These are phyloP conservation scores for Backusella tarrabulga DNA, from an alignment of 192 early-diverging fungal species.

Conservation along the genomic window DNA sequence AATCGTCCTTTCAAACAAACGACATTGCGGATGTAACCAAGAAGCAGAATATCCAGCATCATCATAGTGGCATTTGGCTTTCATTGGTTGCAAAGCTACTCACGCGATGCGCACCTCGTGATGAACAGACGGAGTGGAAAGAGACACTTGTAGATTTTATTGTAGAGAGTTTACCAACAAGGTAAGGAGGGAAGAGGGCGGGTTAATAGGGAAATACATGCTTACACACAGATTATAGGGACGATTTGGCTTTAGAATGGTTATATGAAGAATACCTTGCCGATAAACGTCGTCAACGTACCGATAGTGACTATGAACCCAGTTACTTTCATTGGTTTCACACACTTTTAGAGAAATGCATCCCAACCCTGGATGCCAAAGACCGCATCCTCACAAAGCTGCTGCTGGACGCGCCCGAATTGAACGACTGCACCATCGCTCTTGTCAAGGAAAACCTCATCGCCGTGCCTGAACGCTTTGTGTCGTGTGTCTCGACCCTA, in stretches of 20 bases:
- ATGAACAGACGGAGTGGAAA: conserved; percentile 25
- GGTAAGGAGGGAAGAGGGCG: conserved; percentile 32
- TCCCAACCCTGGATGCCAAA: conserved; percentile 58
- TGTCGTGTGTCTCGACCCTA: conserved; percentile 53
- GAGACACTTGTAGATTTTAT: conserved; percentile 54
- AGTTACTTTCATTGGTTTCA: conserved; percentile 39
- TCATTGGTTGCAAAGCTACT: conserved; percentile 22
- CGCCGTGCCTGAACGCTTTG: conserved; percentile 35
- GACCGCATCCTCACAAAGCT: conserved; percentile 73
- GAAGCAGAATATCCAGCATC: not conserved
- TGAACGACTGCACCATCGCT: conserved; percentile 59
- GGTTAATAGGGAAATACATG: no score
- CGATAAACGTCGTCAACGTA: conserved; percentile 12
- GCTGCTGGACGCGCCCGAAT: conserved; percentile 74
- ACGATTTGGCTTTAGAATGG: conserved; percentile 72
- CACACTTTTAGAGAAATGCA: conserved; percentile 28
- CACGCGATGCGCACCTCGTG: not conserved
- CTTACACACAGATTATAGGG: not conserved
- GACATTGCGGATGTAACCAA: not conserved
- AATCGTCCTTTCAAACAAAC: conserved; percentile 1
- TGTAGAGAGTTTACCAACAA: conserved; percentile 57
- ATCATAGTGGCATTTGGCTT: conserved; percentile 14
- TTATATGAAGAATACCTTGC: conserved; percentile 65
- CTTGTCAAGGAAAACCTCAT: conserved; percentile 49
- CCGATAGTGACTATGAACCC: conserved; percentile 31